phyloP scores from a whole-genome alignment of 768 basidiomycete species.

The Udeniomyces megalosporus region DNA sequence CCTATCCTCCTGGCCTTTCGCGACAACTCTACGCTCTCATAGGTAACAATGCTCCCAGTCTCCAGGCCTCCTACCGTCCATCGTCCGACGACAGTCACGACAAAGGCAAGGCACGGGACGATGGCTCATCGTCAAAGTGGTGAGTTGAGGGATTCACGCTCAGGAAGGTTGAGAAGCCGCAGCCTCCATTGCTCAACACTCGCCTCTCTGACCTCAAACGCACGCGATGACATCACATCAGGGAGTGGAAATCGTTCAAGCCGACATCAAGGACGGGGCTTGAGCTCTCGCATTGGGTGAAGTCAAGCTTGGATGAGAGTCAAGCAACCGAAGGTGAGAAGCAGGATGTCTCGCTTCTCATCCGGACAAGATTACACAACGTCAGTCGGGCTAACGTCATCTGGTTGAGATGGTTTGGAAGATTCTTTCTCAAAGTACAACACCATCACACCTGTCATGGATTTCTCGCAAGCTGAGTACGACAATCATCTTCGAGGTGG shows the following conservation, averaged over 20 bases:
- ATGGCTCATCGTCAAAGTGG: no score
- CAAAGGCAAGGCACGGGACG: constrained; percentile 33
- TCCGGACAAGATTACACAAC: not conserved
- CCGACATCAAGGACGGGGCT: constrained; percentile 42
- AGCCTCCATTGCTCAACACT: no score
- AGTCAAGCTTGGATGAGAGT: constrained; percentile 25
- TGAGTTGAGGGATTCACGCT: not conserved
- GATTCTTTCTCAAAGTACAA: constrained; percentile 72
- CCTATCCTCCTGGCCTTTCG: constrained; percentile 34
- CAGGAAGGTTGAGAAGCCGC: no score
- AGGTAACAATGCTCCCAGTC: constrained; percentile 75
- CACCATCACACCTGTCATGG: constrained; percentile 38
- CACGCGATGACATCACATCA: constrained; percentile 24
- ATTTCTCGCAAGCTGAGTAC: constrained; percentile 69
- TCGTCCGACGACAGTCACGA: not conserved
- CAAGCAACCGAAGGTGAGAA: not conserved
- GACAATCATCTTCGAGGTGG: constrained; percentile 56
- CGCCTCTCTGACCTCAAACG: not conserved
- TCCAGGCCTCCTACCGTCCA: constrained; percentile 34
- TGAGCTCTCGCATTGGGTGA: constrained; percentile 68
- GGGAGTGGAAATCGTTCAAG: constrained; percentile 61
- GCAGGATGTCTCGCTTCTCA: not conserved
- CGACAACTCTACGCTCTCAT: constrained; percentile 87
- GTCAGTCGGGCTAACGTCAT: not conserved
- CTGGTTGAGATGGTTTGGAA: not conserved